A percentile compares a stretch with the other conserved stretches of the same genome.
Evolutionary conservation across 257 asterid genomes (phyloP).

Genomic region (Przewalskia tangutica): DNA sequence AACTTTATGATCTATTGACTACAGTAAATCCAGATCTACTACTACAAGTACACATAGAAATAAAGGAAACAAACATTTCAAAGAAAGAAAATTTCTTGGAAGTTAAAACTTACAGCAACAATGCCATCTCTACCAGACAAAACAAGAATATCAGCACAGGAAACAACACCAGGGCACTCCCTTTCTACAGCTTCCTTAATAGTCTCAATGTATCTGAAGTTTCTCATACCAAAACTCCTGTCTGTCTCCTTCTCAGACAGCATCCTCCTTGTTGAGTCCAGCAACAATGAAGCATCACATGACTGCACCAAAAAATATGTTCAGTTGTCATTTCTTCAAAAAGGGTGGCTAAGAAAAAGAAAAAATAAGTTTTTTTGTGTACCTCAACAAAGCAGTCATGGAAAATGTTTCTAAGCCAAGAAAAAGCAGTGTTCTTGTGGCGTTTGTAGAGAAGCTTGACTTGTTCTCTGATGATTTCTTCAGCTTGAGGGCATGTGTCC

Average conservation of each 20-base stretch:
- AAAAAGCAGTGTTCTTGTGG: conserved; percentile 97
- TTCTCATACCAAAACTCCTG: conserved; percentile 96
- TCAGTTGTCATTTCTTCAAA: neutral
- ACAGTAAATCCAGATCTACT: neutral
- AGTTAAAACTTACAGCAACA: conserved; percentile 33
- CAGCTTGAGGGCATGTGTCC: conserved; percentile 95
- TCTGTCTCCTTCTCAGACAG: conserved; percentile 87
- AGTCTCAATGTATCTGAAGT: conserved; percentile 76
- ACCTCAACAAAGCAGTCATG: conserved; percentile 98
- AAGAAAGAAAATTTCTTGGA: neutral
- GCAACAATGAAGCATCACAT: conserved; percentile 89
- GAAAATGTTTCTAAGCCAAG: conserved; percentile 96
- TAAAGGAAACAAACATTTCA: neutral
- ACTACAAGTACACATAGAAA: neutral
- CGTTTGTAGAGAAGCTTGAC: conserved; percentile 90
- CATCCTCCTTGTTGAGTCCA: conserved; percentile 85
- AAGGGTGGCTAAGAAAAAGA: neutral
- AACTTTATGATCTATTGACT: neutral
- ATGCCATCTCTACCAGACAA: conserved; percentile 92
- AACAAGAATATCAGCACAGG: conserved; percentile 88
- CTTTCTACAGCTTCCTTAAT: conserved; percentile 89
- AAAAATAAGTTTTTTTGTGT: neutral
- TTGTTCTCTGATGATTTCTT: conserved; percentile 81
- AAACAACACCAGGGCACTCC: conserved; percentile 93
- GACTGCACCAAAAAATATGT: conserved; percentile 33